Conservation (phyloP, 2,329 filamentous ascomycete genomes). For the Cercospora beticola region DNA sequence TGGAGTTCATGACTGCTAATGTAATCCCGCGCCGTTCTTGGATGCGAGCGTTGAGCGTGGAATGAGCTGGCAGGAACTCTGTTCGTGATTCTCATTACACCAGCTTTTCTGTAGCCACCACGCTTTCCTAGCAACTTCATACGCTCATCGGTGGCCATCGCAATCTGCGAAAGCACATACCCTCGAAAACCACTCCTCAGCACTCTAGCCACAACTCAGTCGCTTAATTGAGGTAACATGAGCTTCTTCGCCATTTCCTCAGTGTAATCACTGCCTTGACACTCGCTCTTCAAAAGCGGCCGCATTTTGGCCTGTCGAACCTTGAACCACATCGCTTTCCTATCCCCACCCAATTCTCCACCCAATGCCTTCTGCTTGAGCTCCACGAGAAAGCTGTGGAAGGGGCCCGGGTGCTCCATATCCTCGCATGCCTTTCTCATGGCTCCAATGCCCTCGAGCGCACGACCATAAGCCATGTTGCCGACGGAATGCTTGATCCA, state of each 20-base stretch:
- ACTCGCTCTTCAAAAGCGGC: constrained; percentile 65
- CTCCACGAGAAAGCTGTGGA: constrained; percentile 69
- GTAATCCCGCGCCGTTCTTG: neutral
- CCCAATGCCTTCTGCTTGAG: constrained; percentile 71
- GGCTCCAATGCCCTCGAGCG: constrained; percentile 71
- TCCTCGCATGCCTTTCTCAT: constrained; percentile 75
- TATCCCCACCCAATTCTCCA: constrained; percentile 71
- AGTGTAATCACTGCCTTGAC: constrained; percentile 64
- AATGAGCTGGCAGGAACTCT: neutral
- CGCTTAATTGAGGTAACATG: constrained; percentile 15
- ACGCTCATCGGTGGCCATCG: neutral
- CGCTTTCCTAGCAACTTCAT: neutral
- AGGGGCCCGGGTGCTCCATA: constrained; percentile 72
- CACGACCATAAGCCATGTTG: constrained; percentile 70
- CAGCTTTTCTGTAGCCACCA: neutral
- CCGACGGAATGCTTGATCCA: constrained; percentile 73
- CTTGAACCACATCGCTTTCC: constrained; percentile 79
- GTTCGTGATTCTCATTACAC: neutral
- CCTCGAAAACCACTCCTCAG: neutral
- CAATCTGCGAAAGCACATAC: neutral
- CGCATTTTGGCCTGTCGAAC: constrained; percentile 68
- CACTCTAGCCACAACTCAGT: neutral
- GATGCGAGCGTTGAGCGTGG: neutral
- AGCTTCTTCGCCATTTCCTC: constrained; percentile 64
- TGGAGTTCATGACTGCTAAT: neutral